Percentiles rank a stretch among this genome's conserved stretches.
Conservation (phyloP, 345 rosid genomes). For the Citrus glauca region DNA sequence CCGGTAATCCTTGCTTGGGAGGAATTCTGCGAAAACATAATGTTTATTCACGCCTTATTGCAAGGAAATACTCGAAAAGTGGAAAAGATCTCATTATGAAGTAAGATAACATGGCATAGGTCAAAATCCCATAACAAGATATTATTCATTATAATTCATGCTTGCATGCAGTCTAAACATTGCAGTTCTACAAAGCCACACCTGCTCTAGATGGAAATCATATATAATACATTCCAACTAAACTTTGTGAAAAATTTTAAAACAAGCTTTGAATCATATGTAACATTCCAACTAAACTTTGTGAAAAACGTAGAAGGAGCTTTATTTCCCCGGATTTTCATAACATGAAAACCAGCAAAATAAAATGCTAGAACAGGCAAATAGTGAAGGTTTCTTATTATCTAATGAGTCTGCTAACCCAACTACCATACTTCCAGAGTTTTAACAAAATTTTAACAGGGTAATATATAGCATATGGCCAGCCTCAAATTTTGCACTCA, state of each 20-base stretch:
- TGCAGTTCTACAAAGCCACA: background rate
- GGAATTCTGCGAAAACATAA: constrained; percentile 46
- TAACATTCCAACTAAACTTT: background rate
- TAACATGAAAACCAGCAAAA: background rate
- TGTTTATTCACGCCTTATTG: background rate
- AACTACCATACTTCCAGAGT: background rate
- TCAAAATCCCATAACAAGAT: background rate
- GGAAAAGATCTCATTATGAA: background rate
- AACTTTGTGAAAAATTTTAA: background rate
- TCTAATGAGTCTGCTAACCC: background rate
- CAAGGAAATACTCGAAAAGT: background rate
- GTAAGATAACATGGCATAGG: background rate
- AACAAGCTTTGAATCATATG: background rate
- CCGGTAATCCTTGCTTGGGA: constrained; percentile 57
- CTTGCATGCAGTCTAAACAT: background rate
- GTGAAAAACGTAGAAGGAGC: background rate
- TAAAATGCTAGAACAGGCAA: background rate
- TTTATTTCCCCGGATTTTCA: background rate
- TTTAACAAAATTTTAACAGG: background rate
- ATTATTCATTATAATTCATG: background rate
- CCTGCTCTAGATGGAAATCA: background rate
- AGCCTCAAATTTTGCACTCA: background rate
- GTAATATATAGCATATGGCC: background rate
- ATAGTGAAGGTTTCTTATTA: background rate
- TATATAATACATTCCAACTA: background rate